These are phyloP conservation scores for Heimioporus retisporus DNA, from an alignment of 1,284 basidiomycete genomes.

Conservation along the genomic window DNA sequence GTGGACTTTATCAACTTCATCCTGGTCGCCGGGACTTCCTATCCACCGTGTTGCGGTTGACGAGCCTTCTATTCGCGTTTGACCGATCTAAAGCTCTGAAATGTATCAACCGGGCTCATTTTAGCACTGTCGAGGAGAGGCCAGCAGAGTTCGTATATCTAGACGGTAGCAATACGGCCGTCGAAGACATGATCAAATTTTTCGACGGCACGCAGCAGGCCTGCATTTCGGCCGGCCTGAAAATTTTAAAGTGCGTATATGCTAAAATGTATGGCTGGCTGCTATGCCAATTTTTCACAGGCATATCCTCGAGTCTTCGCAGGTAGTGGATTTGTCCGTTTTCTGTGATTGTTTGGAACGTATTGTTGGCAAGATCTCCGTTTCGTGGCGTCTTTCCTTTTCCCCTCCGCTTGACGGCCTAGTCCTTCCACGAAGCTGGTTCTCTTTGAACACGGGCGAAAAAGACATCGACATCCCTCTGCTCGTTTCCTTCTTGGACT, in stretches of 20 bases:
- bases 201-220: constrained; percentile 23
- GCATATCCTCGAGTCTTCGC: constrained; percentile 47
- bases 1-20: constrained; percentile 43
- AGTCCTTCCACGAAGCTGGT: constrained; percentile 61
- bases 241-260: constrained; percentile 30
- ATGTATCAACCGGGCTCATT: constrained; percentile 28
- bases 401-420: constrained; percentile 49
- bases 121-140: constrained; percentile 7
- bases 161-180: constrained; percentile 36
- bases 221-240: constrained; percentile 42
- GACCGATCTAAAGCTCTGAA: constrained; percentile 35
- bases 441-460: constrained; percentile 42
- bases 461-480: constrained; percentile 25
- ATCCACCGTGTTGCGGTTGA: constrained; percentile 43
- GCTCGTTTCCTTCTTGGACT: constrained; percentile 17
- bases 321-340: constrained; percentile 52
- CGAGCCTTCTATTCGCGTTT: constrained; percentile 42
- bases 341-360: constrained; percentile 60
- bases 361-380: constrained; percentile 48
- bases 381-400: constrained; percentile 42
- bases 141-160: constrained; percentile 18
- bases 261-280: not conserved
- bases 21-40: constrained; percentile 34
- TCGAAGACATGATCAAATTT: constrained; percentile 47
- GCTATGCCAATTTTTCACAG: constrained; percentile 39